These are phyloP conservation scores for Suhomyces bokatorum DNA, from an alignment of 1,139 yeast genomes.

Conservation along the genomic window DNA sequence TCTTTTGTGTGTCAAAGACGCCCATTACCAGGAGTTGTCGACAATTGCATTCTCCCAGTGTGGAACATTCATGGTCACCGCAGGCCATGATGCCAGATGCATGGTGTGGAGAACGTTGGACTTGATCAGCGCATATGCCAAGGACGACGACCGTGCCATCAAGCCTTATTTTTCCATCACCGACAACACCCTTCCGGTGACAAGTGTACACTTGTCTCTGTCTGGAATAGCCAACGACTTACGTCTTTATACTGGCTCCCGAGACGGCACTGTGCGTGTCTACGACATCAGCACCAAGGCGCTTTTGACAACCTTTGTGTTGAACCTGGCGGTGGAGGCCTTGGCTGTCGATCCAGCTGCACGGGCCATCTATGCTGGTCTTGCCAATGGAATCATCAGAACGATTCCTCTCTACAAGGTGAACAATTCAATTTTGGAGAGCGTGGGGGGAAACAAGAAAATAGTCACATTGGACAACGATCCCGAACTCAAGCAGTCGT, in stretches of 20 bases:
- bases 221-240: constrained; percentile 56
- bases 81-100: constrained; percentile 81
- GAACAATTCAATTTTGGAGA: constrained; percentile 48
- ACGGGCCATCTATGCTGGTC: constrained; percentile 71
- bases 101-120: constrained; percentile 74
- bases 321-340: constrained; percentile 57
- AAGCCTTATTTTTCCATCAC: constrained; percentile 57
- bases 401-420: constrained; percentile 56
- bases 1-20: constrained; percentile 69
- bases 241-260: constrained; percentile 69
- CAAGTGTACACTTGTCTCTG: constrained; percentile 56
- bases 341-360: constrained; percentile 81
- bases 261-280: constrained; percentile 73
- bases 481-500: constrained; percentile 50
- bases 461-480: constrained; percentile 54
- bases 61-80: constrained; percentile 69
- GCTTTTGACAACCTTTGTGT: constrained; percentile 69
- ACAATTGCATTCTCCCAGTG: constrained; percentile 59
- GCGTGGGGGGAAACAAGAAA: constrained; percentile 57
- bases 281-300: constrained; percentile 50
- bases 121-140: constrained; percentile 42
- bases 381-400: constrained; percentile 61
- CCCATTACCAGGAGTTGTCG: constrained; percentile 80
- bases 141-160: constrained; percentile 18
- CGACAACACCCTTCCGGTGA: constrained; percentile 75